A percentile compares a stretch with the other conserved stretches of the same genome.
These are phyloP conservation scores for Amanita phalloides DNA, from an alignment of 768 basidiomycete genomes.

Conservation along the genomic window DNA sequence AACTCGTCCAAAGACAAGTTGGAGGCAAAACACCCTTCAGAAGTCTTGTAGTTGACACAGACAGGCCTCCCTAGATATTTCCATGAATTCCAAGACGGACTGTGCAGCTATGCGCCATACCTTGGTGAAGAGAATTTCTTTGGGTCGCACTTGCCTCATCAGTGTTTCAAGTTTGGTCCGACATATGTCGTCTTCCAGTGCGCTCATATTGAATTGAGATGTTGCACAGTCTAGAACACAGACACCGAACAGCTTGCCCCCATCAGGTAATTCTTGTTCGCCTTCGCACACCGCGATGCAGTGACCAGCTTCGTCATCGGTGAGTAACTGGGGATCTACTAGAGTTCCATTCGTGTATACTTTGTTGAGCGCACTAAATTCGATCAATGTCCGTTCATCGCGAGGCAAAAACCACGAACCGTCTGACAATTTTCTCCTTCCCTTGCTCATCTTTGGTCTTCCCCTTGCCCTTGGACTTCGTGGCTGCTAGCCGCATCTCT, in stretches of 20 bases:
- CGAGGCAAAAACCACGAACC: slow-evolving; percentile 27
- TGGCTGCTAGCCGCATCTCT: slow-evolving; percentile 85
- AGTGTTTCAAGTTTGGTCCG: slow-evolving; percentile 90
- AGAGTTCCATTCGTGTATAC: slow-evolving; percentile 96
- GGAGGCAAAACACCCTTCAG: slow-evolving; percentile 73
- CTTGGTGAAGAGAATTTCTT: slow-evolving; percentile 88
- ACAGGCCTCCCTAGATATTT: slow-evolving; percentile 63
- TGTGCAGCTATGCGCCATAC: slow-evolving; percentile 23
- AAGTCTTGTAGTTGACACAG: slow-evolving; percentile 71
- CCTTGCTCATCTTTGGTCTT: slow-evolving; percentile 49
- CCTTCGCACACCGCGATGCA: slow-evolving; percentile 80
- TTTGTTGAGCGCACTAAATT: slow-evolving; percentile 69
- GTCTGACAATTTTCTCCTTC: slow-evolving; percentile 82
- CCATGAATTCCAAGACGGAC: neutral
- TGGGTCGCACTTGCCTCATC: slow-evolving; percentile 82
- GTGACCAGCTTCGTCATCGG: slow-evolving; percentile 91
- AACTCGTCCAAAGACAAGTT: slow-evolving; percentile 80
- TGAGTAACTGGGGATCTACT: slow-evolving; percentile 80
- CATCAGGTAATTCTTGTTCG: slow-evolving; percentile 29
- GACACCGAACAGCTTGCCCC: slow-evolving; percentile 63
- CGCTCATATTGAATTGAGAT: slow-evolving; percentile 85
- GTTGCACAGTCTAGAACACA: slow-evolving; percentile 93
- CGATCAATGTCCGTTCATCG: neutral
- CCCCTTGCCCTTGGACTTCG: slow-evolving; percentile 42
- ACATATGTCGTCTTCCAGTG: slow-evolving; percentile 87